phyloP scores from a whole-genome alignment of 2,329 filamentous ascomycete genomes.

The Fusarium oxysporum region DNA sequence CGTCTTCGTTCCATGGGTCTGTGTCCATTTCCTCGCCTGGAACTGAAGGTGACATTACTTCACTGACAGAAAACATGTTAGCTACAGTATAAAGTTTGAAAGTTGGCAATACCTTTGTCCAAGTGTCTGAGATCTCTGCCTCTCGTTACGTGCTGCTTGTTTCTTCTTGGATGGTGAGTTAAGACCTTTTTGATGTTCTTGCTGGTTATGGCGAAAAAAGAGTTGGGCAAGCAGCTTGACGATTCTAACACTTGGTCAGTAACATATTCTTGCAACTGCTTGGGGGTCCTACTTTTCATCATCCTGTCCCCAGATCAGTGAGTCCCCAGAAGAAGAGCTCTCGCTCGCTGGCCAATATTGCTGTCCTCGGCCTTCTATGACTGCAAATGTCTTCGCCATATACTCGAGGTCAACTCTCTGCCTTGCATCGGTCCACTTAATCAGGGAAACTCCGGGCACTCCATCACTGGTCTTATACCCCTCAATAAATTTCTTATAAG shows the following conservation, averaged over 20 bases:
- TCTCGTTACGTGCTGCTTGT: no score
- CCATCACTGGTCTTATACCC: fast-evolving
- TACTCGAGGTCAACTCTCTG: not conserved
- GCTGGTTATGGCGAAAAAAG: not conserved
- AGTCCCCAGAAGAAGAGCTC: not conserved
- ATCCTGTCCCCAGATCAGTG: not conserved
- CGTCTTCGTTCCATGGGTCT: not conserved
- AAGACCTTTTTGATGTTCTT: not conserved
- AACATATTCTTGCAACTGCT: fast-evolving
- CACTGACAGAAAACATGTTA: not conserved
- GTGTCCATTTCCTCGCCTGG: not conserved
- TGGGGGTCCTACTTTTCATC: not conserved
- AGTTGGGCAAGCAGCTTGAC: not conserved
- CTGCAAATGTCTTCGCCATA: not conserved
- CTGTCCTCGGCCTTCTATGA: not conserved
- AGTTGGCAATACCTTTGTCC: not conserved
- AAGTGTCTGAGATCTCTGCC: not conserved
- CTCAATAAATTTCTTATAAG: not conserved
- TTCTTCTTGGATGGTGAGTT: not conserved
- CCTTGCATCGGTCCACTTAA: not conserved
- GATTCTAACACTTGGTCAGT: not conserved
- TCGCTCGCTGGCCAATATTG: not conserved
- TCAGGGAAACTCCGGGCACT: not conserved
- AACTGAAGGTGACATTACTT: fast-evolving
- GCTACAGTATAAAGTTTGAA: fast-evolving